phyloP scores from a whole-genome alignment of 208 protist genomes.

The Leishmania aethiopica region DNA sequence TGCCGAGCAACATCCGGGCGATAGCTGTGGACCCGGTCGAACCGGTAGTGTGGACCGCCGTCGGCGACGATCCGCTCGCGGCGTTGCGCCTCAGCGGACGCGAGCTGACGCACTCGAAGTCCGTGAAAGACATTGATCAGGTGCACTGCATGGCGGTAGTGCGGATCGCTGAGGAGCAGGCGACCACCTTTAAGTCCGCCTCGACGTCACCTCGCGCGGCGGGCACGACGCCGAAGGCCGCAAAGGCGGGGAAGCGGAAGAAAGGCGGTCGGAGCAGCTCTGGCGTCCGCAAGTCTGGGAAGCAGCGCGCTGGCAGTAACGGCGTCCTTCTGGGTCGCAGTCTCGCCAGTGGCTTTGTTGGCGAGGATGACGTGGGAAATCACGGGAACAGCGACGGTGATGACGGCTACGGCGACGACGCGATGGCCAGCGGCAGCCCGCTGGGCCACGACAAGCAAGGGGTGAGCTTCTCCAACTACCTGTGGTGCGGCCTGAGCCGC shows the following conservation, averaged over 20 bases:
- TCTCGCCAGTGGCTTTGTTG: neutral
- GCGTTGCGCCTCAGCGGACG: slow-evolving; percentile 62
- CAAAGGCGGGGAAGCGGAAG: slow-evolving; percentile 19
- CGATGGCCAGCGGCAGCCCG: neutral
- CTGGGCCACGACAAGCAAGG: slow-evolving; percentile 11
- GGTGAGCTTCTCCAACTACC: slow-evolving; percentile 21
- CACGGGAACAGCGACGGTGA: slow-evolving; percentile 10
- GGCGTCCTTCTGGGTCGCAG: neutral
- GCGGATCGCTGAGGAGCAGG: slow-evolving; percentile 50
- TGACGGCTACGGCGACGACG: neutral
- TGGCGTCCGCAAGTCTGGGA: slow-evolving; percentile 21
- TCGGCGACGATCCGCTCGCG: slow-evolving; percentile 79
- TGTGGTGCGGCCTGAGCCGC: slow-evolving; percentile 84
- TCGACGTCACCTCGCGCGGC: slow-evolving; percentile 5
- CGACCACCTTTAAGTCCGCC: slow-evolving; percentile 70
- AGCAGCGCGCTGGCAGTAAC: slow-evolving; percentile 5
- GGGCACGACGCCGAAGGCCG: slow-evolving; percentile 11
- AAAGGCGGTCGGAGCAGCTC: slow-evolving; percentile 23
- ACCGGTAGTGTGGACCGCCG: slow-evolving; percentile 60
- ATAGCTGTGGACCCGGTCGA: slow-evolving; percentile 75
- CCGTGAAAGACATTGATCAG: slow-evolving; percentile 67
- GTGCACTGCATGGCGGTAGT: slow-evolving; percentile 87
- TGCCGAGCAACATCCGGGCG: slow-evolving; percentile 48
- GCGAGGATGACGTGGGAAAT: slow-evolving; percentile 10
- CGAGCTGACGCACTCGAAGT: slow-evolving; percentile 52